phyloP scores from a whole-genome alignment of 768 basidiomycete species.

The Clavaria fumosa region DNA sequence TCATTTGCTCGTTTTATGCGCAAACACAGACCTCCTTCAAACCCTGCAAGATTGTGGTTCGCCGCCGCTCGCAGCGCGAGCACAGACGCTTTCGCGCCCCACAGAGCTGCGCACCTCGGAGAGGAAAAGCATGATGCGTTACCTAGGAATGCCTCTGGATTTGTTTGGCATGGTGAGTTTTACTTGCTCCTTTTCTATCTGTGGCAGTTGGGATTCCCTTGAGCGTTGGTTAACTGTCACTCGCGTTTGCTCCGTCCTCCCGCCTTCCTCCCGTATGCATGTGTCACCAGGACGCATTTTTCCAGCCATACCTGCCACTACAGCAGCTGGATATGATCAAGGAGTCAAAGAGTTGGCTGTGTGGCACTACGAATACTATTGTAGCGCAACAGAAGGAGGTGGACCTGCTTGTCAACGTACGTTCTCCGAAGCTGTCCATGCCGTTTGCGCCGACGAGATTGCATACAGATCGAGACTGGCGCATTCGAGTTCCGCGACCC shows the following conservation, averaged over 20 bases:
- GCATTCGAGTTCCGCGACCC: constrained; percentile 78
- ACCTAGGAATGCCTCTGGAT: constrained; percentile 85
- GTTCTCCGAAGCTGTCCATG: constrained; percentile 10
- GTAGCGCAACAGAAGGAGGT: constrained; percentile 87
- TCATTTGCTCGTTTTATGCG: background rate
- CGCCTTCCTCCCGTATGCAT: background rate
- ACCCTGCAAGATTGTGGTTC: constrained; percentile 85
- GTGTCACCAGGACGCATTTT: constrained; percentile 81
- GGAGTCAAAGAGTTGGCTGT: constrained; percentile 72
- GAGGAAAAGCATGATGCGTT: constrained; percentile 78
- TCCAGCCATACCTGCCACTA: constrained; percentile 92
- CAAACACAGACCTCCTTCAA: constrained; percentile 60
- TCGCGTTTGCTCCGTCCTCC: no score
- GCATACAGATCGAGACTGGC: constrained; percentile 67
- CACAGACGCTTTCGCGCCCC: constrained; percentile 43
- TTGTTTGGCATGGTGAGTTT: constrained; percentile 69
- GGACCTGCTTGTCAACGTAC: constrained; percentile 80
- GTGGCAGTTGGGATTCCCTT: no score
- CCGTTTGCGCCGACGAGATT: background rate
- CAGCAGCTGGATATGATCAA: constrained; percentile 87
- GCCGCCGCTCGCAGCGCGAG: constrained; percentile 57
- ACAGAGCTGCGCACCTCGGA: constrained; percentile 81
- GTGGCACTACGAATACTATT: constrained; percentile 91
- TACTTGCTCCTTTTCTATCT: background rate
- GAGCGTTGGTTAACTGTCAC: no score